These are phyloP conservation scores for Phlebiopsis flavidoalba DNA, from an alignment of 768 basidiomycete species.

Conservation along the genomic window DNA sequence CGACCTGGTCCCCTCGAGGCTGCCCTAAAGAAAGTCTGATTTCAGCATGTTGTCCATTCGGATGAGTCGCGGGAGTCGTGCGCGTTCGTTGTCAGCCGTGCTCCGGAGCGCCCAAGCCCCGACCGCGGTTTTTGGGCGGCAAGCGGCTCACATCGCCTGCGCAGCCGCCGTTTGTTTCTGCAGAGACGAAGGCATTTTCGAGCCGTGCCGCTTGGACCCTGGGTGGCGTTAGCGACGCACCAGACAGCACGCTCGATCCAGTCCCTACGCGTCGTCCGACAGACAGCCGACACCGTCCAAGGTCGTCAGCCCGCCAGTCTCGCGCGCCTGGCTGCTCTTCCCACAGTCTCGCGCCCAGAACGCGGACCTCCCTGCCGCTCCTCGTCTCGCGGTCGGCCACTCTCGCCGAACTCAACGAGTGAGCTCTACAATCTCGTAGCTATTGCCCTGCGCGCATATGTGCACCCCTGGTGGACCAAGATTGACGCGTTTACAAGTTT, in stretches of 20 bases:
- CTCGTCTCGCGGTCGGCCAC: constrained; percentile 20
- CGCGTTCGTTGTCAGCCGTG: neutral
- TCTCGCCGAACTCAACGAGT: constrained; percentile 50
- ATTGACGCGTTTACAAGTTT: constrained; percentile 80
- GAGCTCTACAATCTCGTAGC: constrained; percentile 80
- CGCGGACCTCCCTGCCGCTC: constrained; percentile 40
- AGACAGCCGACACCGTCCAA: constrained; percentile 11
- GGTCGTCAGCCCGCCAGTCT: constrained; percentile 16
- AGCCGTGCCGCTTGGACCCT: constrained; percentile 8
- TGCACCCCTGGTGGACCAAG: constrained; percentile 84
- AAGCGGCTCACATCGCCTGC: neutral
- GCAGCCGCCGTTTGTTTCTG: constrained; percentile 1
- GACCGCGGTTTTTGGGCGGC: neutral
- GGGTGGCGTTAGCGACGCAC: constrained; percentile 11
- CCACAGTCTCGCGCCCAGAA: constrained; percentile 17
- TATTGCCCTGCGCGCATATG: constrained; percentile 70
- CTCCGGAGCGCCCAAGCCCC: neutral
- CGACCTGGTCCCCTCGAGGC: too few relatives aligned
- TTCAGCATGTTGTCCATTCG: neutral
- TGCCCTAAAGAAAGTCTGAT: neutral
- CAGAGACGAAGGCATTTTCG: constrained; percentile 19
- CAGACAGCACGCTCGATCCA: constrained; percentile 20
- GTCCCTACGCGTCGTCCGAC: constrained; percentile 22
- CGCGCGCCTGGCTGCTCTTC: constrained; percentile 33
- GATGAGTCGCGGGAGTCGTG: too few relatives aligned